phyloP scores from a whole-genome alignment of 352 stramenopile species.

The Peronosclerospora sorghi region DNA sequence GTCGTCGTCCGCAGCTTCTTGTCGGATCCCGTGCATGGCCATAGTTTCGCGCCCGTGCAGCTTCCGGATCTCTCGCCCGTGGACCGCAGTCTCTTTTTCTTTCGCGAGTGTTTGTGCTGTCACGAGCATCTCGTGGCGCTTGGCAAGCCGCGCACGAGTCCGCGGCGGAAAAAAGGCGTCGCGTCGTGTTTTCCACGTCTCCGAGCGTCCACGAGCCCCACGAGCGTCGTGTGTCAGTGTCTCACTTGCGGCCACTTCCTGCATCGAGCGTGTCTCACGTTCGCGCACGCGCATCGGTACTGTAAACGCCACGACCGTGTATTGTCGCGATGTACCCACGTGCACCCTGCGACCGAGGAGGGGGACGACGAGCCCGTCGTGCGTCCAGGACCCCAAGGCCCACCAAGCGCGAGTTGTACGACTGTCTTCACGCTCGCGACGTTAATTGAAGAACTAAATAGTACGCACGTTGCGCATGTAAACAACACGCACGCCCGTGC shows the following conservation, averaged over 20 bases:
- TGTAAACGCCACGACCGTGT: slow-evolving; percentile 28
- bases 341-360: no score
- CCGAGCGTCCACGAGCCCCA: background rate
- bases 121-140: slow-evolving; percentile 35
- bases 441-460: slow-evolving; percentile 27
- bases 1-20: no score
- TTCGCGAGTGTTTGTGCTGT: slow-evolving; percentile 48
- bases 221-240: slow-evolving; percentile 35
- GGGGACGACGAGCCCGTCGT: no score
- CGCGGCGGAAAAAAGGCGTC: background rate
- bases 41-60: slow-evolving; percentile 39
- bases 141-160: slow-evolving; percentile 4
- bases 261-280: slow-evolving; percentile 45
- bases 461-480: slow-evolving; percentile 7
- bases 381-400: no score
- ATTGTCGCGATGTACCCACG: slow-evolving; percentile 6
- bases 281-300: slow-evolving; percentile 32
- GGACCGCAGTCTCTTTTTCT: slow-evolving; percentile 50
- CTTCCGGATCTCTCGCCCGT: slow-evolving; percentile 25
- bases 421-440: slow-evolving; percentile 26
- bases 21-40: slow-evolving; percentile 41
- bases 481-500: no score
- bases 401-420: slow-evolving; percentile 5
- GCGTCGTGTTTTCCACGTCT: background rate
- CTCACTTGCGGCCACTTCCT: slow-evolving; percentile 37